These are phyloP conservation scores for Plectosphaerella cucumerina DNA, from an alignment of 2,329 filamentous ascomycete species.

Conservation along the genomic window DNA sequence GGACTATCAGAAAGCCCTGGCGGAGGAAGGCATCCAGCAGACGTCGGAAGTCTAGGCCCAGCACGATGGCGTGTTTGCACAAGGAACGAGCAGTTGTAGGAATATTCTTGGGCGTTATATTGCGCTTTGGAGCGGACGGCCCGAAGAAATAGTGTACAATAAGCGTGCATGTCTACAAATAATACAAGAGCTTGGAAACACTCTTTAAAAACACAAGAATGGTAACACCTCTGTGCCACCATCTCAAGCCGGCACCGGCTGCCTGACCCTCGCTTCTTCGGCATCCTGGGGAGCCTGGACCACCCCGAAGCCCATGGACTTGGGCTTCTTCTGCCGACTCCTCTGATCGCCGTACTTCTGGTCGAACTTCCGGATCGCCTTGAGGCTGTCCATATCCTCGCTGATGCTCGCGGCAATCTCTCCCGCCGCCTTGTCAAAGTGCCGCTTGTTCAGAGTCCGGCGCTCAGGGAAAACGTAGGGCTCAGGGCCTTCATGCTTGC, in stretches of 20 bases:
- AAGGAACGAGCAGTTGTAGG: too few relatives aligned
- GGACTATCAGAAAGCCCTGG: constrained; percentile 69
- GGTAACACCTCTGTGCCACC: too few relatives aligned
- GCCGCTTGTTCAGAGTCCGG: constrained; percentile 59
- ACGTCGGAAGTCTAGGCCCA: constrained; percentile 36
- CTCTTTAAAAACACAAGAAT: too few relatives aligned
- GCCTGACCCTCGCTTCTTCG: constrained; percentile 41
- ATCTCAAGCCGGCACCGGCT: constrained; percentile 5
- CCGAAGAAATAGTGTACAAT: too few relatives aligned
- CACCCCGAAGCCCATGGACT: constrained; percentile 56
- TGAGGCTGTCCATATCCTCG: constrained; percentile 86
- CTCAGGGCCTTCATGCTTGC: constrained; percentile 31
- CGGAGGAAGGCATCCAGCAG: constrained; percentile 52
- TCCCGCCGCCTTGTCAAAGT: constrained; percentile 81
- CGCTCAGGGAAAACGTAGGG: constrained; percentile 62
- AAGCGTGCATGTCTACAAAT: too few relatives aligned
- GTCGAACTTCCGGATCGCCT: constrained; percentile 90
- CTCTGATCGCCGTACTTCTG: constrained; percentile 87
- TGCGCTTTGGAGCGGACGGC: too few relatives aligned
- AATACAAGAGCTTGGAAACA: too few relatives aligned
- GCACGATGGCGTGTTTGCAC: background rate
- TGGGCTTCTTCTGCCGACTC: constrained; percentile 49
- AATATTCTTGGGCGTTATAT: too few relatives aligned
- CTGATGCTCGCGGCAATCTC: constrained; percentile 91
- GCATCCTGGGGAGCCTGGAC: constrained; percentile 31